These are phyloP conservation scores for Macaranga tanarius DNA, from an alignment of 441 rosid genomes.

Conservation along the genomic window DNA sequence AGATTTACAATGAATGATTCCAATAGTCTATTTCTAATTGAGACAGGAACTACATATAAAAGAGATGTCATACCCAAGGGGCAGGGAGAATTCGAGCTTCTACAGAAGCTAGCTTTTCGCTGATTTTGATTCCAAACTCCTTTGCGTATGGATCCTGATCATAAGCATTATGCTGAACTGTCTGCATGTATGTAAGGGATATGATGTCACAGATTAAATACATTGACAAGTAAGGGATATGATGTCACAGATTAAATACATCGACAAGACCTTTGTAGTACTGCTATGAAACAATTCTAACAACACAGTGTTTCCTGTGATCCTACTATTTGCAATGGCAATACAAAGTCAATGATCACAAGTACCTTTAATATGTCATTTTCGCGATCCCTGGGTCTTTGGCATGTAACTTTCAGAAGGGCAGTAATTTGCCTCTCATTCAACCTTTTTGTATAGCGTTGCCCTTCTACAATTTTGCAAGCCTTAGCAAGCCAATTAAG, in stretches of 20 bases:
- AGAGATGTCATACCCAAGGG: slow-evolving; percentile 67
- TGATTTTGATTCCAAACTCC: slow-evolving; percentile 89
- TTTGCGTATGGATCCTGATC: slow-evolving; percentile 93
- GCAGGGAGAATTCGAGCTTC: slow-evolving; percentile 99
- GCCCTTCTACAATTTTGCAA: slow-evolving; percentile 98
- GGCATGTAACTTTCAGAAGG: slow-evolving; percentile 88
- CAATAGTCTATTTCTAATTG: not conserved
- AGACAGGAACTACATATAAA: not conserved
- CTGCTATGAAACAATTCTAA: not conserved
- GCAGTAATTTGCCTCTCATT: slow-evolving; percentile 94
- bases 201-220: not conserved
- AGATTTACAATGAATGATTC: slow-evolving; percentile 5
- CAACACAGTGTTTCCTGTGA: not conserved
- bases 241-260: not conserved
- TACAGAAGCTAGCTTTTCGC: slow-evolving; percentile 83
- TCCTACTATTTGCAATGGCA: not conserved
- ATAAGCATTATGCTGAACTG: slow-evolving; percentile 82
- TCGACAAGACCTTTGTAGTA: not conserved
- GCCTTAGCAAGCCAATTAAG: slow-evolving; percentile 49
- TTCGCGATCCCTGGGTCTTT: slow-evolving; percentile 92
- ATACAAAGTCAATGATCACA: not conserved
- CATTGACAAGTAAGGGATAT: slow-evolving; percentile 5
- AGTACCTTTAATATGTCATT: slow-evolving; percentile 73
- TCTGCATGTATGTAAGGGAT: slow-evolving; percentile 38
- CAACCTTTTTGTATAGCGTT: slow-evolving; percentile 84